Evolutionary conservation across 169 alveolate genomes (phyloP), one percentile per base, ranked within the genome.

Genomic region (Amoebophrya sp.): DNA sequence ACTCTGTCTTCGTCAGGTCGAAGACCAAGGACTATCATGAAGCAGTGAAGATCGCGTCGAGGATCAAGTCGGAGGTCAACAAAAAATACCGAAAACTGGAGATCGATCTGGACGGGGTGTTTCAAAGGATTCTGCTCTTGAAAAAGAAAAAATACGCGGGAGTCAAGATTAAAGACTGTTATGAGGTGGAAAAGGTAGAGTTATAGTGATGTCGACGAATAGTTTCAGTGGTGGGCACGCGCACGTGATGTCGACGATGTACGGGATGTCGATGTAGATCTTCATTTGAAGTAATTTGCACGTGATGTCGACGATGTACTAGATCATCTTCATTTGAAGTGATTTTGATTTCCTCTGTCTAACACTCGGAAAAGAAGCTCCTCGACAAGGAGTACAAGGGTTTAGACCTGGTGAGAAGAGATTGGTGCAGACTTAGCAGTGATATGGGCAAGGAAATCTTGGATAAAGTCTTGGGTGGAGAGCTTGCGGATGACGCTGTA

Each of bases 111-210:
- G 99, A 99, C 94, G 99, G 99, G 23, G 97, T 98, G 0, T 98
- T 98, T 93, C 96, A 96, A 92, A 95, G 99, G 29, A 94, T 99
- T 93, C 96, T 99, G 53, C 95, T 99, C 55, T 94, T 99, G 78
- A 98, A 98, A 93, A 99, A 99, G 96, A 99, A 99, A 94, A 99
- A 99, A 94, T 99, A 98, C 95, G 99, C 99, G 10, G 97, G 99
- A 55, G 94, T 97, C 90, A 98, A 96, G 93, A 96, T 96, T 23
- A 33, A 29, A n/a, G 38, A 23, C 0, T 14, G 55, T n/a, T 12
- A 6, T 34, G 34, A 77, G 89, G 29, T 12, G 34, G 24, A 12
- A n/a, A 14, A 90, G 26, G 14, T 39, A n/a, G 90, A 55, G n/a
- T 3, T 29, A 33, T 33, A 18, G 29, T 1, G n/a, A 38, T 41